Evolutionary conservation across 2,329 filamentous ascomycete species (phyloP).

Genomic region (Colletotrichum sp.): DNA sequence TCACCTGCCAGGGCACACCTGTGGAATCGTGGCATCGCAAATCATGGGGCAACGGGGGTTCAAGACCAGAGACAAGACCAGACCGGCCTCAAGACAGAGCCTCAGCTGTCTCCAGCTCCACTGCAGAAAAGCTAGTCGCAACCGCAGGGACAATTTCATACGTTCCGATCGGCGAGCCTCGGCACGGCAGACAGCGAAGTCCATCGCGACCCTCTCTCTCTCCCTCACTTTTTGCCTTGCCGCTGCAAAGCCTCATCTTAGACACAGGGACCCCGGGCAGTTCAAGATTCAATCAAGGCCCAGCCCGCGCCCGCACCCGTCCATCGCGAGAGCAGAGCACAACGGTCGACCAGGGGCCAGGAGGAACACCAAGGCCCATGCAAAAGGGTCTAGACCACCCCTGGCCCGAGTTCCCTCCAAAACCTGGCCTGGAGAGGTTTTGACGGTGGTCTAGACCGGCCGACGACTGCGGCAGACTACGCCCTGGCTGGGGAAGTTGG

Average conservation of each 20-base stretch:
- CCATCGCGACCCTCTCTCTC: neutral
- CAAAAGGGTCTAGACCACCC: neutral
- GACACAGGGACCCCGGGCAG: neutral
- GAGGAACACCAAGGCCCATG: neutral
- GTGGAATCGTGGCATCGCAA: neutral
- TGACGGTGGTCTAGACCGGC: neutral
- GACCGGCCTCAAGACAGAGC: neutral
- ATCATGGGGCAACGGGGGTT: neutral
- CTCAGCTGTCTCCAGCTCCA: neutral
- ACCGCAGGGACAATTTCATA: neutral
- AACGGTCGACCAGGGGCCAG: neutral
- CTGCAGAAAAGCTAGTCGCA: neutral
- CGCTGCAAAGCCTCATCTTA: neutral
- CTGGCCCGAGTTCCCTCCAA: neutral
- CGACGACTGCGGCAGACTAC: neutral
- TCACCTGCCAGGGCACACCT: neutral
- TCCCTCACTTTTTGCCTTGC: neutral
- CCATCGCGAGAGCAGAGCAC: neutral
- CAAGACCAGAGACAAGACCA: neutral
- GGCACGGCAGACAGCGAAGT: neutral
- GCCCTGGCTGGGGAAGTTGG: neutral
- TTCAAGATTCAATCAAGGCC: neutral
- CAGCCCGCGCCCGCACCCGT: neutral
- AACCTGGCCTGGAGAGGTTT: neutral
- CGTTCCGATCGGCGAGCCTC: neutral